These are phyloP conservation scores for Nothomitra cinnamomea DNA, from an alignment of 2,329 filamentous ascomycete genomes.

Conservation along the genomic window DNA sequence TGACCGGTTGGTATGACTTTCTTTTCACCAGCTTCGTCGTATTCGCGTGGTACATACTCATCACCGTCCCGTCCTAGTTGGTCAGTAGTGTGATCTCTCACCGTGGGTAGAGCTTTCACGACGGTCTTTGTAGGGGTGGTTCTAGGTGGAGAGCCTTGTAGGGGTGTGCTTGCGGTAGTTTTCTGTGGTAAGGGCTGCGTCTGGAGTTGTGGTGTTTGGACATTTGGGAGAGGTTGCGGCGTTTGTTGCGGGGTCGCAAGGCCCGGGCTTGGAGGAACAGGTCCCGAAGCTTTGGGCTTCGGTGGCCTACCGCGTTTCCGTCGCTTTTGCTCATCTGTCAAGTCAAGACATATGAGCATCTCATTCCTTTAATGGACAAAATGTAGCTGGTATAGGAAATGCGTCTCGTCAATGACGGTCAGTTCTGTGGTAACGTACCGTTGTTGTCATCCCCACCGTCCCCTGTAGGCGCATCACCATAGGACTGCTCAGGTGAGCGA, in stretches of 20 bases:
- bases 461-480: slow-evolving; percentile 25
- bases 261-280: slow-evolving; percentile 39
- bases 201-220: slow-evolving; percentile 37
- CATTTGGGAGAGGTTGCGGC: slow-evolving; percentile 31
- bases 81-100: slow-evolving; percentile 92
- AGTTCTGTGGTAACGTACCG: slow-evolving; percentile 42
- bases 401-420: not conserved
- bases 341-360: slow-evolving; percentile 16
- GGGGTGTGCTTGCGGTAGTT: slow-evolving; percentile 26
- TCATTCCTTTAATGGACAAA: not conserved
- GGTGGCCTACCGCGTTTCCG: slow-evolving; percentile 45
- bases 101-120: slow-evolving; percentile 86
- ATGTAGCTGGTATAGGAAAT: not conserved
- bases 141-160: slow-evolving; percentile 52
- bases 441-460: slow-evolving; percentile 50
- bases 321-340: slow-evolving; percentile 31
- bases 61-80: slow-evolving; percentile 79
- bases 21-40: slow-evolving; percentile 82
- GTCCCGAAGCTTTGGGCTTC: slow-evolving; percentile 37
- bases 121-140: slow-evolving; percentile 67
- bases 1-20: slow-evolving; percentile 79
- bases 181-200: slow-evolving; percentile 29
- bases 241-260: slow-evolving; percentile 39
- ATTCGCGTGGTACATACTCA: slow-evolving; percentile 87
- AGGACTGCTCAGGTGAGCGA: slow-evolving; percentile 51